These are phyloP conservation scores for Carex kokanica DNA, from an alignment of 176 grass and related monocot species.

Conservation along the genomic window DNA sequence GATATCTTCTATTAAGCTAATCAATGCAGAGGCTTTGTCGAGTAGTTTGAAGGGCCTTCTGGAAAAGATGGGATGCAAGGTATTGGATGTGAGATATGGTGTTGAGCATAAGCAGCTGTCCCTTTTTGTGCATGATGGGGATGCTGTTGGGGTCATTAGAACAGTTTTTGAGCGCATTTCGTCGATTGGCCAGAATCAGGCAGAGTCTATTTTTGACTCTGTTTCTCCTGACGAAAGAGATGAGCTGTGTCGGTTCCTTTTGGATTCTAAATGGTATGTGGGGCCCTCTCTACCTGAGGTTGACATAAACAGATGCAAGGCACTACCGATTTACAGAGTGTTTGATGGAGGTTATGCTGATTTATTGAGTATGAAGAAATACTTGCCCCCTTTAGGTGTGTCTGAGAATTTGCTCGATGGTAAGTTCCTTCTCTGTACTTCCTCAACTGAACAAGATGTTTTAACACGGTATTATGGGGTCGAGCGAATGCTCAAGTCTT, in stretches of 20 bases:
- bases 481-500: conserved; percentile 65
- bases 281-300: conserved; percentile 47
- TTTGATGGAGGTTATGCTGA: conserved; percentile 59
- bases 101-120: conserved; percentile 54
- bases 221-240: conserved; percentile 67
- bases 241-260: conserved; percentile 76
- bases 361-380: conserved; percentile 65
- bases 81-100: conserved; percentile 61
- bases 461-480: conserved; percentile 78
- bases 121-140: conserved; percentile 62
- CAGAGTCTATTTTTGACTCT: conserved; percentile 52
- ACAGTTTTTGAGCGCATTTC: conserved; percentile 70
- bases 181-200: conserved; percentile 38
- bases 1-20: conserved; percentile 54
- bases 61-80: conserved; percentile 77
- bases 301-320: conserved; percentile 74
- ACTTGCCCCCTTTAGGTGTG: conserved; percentile 70
- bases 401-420: conserved; percentile 59
- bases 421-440: conserved; percentile 73
- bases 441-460: conserved; percentile 67
- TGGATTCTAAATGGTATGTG: conserved; percentile 94
- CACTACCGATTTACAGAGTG: conserved; percentile 73
- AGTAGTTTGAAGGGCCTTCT: conserved; percentile 57
- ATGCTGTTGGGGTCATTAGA: conserved; percentile 69
- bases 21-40: conserved; percentile 65